Base-by-base conservation (phyloP, 1,139 yeast genomes). In the Kazachstania sp. region DNA sequence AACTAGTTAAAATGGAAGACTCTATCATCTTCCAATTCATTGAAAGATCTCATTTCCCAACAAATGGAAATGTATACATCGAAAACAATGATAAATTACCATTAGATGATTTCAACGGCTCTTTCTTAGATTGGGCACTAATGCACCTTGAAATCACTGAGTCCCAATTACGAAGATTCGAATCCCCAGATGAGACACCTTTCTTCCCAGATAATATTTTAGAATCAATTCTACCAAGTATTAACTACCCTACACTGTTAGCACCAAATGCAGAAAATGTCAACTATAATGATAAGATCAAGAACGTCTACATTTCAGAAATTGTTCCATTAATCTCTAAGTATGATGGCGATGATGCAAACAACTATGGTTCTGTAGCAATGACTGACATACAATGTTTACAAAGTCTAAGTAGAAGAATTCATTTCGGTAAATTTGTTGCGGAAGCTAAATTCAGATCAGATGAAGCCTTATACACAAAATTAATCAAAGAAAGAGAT, bases 381-480 rank as follows among this genome's bases (percentile, higher is more conserved):
- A 71, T 80, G 37, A 74, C 87, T 55, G 98, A 92, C 63, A 84
- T 92, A 50, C 95, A 85, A 55, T 79, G 86, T 56, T 73, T 92
- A 54, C 97, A 90, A 65, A 82, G 95, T 4, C 70, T 92, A 43
- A 85, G 95, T n/a, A 75, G 98, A 59, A 77, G 98, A 63, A 87
- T 92, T 55, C 98, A 92, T 68, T 92, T 92, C 68, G 98, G 97
- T 45, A 86, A 85, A 67, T 92, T 92, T 71, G 98, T 92, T 6
- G 98, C 98, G 5, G 98, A 92, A 64, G 84, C 95, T 39, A 92
- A 92, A 68, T 92, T 79, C 65, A 83, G 75, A 59, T 68, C 73
- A 30, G 95, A 90, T 55, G 75, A 72, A 40, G 86, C 77, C 45
- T 66, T 66, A 46, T 88, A 82, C 68, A 79, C 78, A 1, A 69